Evolutionary conservation across 805 yeast genomes (phyloP), one percentile per base, ranked within the genome.

Genomic region (Dipodascus geniculatus): DNA sequence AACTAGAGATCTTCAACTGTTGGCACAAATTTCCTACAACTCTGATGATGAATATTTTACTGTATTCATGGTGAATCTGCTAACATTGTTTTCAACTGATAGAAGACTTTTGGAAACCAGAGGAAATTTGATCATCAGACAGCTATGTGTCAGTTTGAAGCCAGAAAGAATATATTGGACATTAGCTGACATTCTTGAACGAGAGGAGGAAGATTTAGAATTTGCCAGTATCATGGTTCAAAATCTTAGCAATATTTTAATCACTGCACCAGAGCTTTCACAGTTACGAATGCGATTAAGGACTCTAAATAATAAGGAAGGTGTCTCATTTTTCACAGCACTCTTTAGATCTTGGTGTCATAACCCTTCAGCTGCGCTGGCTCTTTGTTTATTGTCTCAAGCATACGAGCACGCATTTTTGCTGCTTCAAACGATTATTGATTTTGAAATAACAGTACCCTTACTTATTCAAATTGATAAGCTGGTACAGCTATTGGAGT

Each of bases 271-370:
- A 1, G 98, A 93, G 62, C 74, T 93, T 51, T 68, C 79, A 0
- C 73, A 74, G 1, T 74, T 93, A 57, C 77, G 99, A 52, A 80
- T 78, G 55, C 79, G 85, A 61, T 71, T 91, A 51, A 75, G 82
- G 66, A 76, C 68, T 65, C 67, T 82, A n/a, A 87, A 83, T 52
- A 75, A 77, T 38, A 58, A 72, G 22, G 81, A 79, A 38, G 93
- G 87, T 54, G 80, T 83, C 73, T 67, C 74, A 22, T 73, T 90
- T 44, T 93, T 93, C 65, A 76, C 85, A 23, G 72, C 83, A 0
- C 71, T 93, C 53, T 93, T 91, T 69, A 82, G 80, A 62, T 82
- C 95, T 55, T 93, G 99, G 99, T 82, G 95, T 59, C 83, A 84
- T 56, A 91, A 88, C 64, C 82, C 96, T 0, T 89, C 95, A 1